Base-by-base conservation (phyloP, 441 rosid genomes). In the Populus trichocarpa region DNA sequence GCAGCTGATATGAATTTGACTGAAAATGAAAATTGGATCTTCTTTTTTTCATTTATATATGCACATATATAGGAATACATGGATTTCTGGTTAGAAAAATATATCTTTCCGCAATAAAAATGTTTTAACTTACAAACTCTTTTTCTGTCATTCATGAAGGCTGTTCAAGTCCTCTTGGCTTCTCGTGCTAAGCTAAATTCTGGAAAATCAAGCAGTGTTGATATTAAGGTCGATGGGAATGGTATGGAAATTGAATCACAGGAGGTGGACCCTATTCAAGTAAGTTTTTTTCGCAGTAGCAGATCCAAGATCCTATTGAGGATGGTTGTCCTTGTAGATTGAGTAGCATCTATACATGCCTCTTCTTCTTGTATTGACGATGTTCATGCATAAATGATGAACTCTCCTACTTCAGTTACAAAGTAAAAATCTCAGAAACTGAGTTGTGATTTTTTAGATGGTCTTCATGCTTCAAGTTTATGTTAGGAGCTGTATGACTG, bases 191-290 rank as follows among this genome's bases (percentile, higher is more conserved):
- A 69, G 10, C 78, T 91, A 77, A 85, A 75, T 67, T 84, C 87
- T 23, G 87, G 80, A 84, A 81, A 85, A 70, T 80, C 87, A 22
- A 79, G 79, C 81, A 32, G 38, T 18, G 53, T 74, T 76, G 80
- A 80, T 77, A 69, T 61, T 79, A 80, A 81, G 77, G 77, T 78
- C 73, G 89, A 69, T 69, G 73, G 83, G 71, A 83, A 70, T 81
- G 35, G 77, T 30, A 50, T 70, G 75, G 87, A 83, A 79, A 50
- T 84, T 73, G 84, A 80, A 72, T 72, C 77, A 66, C 74, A 78
- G 77, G 79, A 59, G 36, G 72, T 88, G 81, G 98, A 95, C 73
- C 91, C 90, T 65, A 79, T 91, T 84, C 98, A 93, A 81, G 99
- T 91, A 81, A 84, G 87, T 80, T 79, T 50, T 69, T 72, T 77